Evolutionary conservation across 1,284 basidiomycete genomes (phyloP).

Genomic region (Rhodotorula sp.): DNA sequence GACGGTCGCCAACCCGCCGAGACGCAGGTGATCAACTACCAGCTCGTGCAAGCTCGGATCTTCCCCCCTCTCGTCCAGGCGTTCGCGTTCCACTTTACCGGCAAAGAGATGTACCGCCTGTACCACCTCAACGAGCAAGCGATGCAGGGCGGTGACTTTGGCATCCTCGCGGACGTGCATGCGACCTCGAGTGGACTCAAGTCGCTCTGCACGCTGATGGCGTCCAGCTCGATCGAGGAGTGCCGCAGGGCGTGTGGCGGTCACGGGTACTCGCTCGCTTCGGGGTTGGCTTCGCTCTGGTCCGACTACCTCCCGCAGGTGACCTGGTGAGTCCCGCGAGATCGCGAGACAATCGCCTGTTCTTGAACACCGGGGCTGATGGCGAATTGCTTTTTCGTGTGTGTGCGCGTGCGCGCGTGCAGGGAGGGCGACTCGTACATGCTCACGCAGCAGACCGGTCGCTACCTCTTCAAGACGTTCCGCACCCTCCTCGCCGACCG

Average conservation of each 20-base stretch:
- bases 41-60: constrained; percentile 50
- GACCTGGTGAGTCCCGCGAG: constrained; percentile 42
- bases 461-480: constrained; percentile 50
- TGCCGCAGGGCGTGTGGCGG: constrained; percentile 51
- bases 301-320: constrained; percentile 46
- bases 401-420: too few species aligned
- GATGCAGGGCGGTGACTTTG: constrained; percentile 49
- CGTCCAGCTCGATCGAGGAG: constrained; percentile 50
- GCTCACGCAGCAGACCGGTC: constrained; percentile 50
- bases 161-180: constrained; percentile 50
- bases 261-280: constrained; percentile 48
- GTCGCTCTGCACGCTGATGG: constrained; percentile 49
- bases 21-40: constrained; percentile 51
- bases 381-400: neutral
- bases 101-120: constrained; percentile 48
- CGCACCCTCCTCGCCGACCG: constrained; percentile 33
- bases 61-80: constrained; percentile 52
- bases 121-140: constrained; percentile 49
- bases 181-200: constrained; percentile 50
- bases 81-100: constrained; percentile 52
- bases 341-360: neutral
- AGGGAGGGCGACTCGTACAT: constrained; percentile 48
- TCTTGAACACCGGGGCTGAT: neutral
- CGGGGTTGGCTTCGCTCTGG: constrained; percentile 18
- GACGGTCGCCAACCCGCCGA: constrained; percentile 42